Conservation (phyloP, 768 basidiomycete genomes). For the Kwoniella newhampshirensis region DNA sequence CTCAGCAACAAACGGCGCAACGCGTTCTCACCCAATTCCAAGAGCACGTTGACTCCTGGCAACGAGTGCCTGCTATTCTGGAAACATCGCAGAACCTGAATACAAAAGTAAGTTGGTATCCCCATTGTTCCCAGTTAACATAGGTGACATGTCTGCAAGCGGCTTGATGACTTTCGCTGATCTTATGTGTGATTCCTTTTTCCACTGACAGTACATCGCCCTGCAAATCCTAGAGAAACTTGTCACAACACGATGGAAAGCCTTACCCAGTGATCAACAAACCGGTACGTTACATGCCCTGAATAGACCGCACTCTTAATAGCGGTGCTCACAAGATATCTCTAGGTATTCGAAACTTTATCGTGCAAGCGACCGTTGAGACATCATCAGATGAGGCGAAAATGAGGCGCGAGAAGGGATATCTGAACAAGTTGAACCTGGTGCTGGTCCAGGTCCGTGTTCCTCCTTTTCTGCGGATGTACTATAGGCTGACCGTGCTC, state of each 20-base stretch:
- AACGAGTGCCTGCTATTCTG: constrained; percentile 88
- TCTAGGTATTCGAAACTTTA: constrained; percentile 88
- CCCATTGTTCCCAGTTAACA: too few relatives aligned
- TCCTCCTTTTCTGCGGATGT: background rate
- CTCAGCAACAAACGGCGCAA: constrained; percentile 91
- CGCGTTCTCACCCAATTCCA: constrained; percentile 92
- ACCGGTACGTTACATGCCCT: constrained; percentile 61
- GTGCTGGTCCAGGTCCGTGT: constrained; percentile 84
- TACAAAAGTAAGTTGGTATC: constrained; percentile 61
- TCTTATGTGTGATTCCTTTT: background rate
- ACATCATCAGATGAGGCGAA: constrained; percentile 85
- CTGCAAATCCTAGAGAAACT: constrained; percentile 95
- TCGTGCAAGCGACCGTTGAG: constrained; percentile 89
- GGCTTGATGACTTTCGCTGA: too few relatives aligned
- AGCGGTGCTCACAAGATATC: background rate
- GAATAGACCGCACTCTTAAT: constrained; percentile 37
- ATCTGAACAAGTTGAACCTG: constrained; percentile 90
- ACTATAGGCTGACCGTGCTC: constrained; percentile 9
- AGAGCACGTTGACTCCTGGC: constrained; percentile 95
- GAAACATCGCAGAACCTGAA: constrained; percentile 81
- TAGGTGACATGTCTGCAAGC: too few relatives aligned
- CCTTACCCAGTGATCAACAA: constrained; percentile 87
- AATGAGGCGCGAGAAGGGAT: constrained; percentile 80
- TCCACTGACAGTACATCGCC: constrained; percentile 74
- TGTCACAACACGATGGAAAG: constrained; percentile 92